phyloP scores from a whole-genome alignment of 2,329 filamentous ascomycete species.

The Talaromyces piceae region DNA sequence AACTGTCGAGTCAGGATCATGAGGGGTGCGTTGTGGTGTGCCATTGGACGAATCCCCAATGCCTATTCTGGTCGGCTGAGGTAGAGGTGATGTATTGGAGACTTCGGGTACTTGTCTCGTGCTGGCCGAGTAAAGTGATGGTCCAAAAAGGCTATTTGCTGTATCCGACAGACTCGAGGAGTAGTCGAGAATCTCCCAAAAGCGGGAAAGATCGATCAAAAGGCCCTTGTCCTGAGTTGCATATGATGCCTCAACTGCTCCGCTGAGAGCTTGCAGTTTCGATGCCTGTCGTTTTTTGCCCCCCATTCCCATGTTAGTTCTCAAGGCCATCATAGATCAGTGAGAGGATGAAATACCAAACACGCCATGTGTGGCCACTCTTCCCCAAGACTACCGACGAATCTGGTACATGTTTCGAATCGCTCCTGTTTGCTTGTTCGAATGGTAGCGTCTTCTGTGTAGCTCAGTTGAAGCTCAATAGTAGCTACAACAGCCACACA shows the following conservation, averaged over 20 bases:
- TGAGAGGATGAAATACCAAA: conserved; percentile 25
- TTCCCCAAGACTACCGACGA: conserved; percentile 35
- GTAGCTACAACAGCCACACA: conserved; percentile 48
- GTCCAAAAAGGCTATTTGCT: conserved; percentile 33
- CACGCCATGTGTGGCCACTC: conserved; percentile 42
- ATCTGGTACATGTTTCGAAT: conserved; percentile 40
- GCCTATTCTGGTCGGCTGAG: conserved; percentile 35
- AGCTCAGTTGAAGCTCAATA: conserved; percentile 49
- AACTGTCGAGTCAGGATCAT: conserved; percentile 16
- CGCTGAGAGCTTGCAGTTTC: conserved; percentile 36
- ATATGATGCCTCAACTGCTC: conserved; percentile 40
- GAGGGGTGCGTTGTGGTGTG: conserved; percentile 12
- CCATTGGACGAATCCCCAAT: conserved; percentile 13
- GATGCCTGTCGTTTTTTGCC: conserved; percentile 26
- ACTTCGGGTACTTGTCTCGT: conserved; percentile 28
- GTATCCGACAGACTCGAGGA: conserved; percentile 34
- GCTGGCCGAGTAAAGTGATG: conserved; percentile 29
- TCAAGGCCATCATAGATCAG: neutral
- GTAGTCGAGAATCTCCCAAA: conserved; percentile 45
- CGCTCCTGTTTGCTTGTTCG: conserved; percentile 37
- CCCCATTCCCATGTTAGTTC: neutral
- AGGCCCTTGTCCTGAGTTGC: conserved; percentile 30
- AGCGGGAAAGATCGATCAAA: conserved; percentile 40
- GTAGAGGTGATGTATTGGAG: conserved; percentile 37
- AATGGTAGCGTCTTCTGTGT: conserved; percentile 35